phyloP scores from a whole-genome alignment of 2,329 filamentous ascomycete species.

The Trichoderma semiorbis region DNA sequence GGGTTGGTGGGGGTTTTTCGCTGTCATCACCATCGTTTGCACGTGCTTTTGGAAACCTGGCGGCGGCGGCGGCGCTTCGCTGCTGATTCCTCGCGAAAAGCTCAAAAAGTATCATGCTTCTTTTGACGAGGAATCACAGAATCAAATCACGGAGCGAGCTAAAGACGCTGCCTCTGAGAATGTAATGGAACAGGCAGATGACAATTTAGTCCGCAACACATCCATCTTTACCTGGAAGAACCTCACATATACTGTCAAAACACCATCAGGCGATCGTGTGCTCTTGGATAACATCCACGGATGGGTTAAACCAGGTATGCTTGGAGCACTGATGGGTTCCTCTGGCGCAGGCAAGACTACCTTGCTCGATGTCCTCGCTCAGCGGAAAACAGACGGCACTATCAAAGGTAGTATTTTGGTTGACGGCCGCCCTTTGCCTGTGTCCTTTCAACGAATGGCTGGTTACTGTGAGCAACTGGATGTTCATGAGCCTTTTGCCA shows the following conservation, averaged over 20 bases:
- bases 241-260: slow-evolving; percentile 66
- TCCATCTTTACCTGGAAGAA: slow-evolving; percentile 68
- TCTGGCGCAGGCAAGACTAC: slow-evolving; percentile 88
- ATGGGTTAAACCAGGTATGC: slow-evolving; percentile 76
- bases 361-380: slow-evolving; percentile 75
- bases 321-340: slow-evolving; percentile 75
- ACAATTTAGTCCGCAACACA: background rate
- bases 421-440: slow-evolving; percentile 66
- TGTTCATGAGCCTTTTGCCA: slow-evolving; percentile 68
- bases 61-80: background rate
- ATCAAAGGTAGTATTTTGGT: slow-evolving; percentile 75
- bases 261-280: slow-evolving; percentile 56
- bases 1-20: background rate
- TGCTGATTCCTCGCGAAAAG: background rate
- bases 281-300: slow-evolving; percentile 78
- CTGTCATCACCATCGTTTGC: background rate
- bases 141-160: background rate
- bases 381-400: slow-evolving; percentile 73
- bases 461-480: slow-evolving; percentile 82
- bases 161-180: background rate
- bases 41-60: background rate
- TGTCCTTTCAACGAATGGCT: slow-evolving; percentile 73
- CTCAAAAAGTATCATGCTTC: background rate
- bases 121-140: background rate
- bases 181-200: background rate